A percentile compares a stretch with the other conserved stretches of the same genome.
These are phyloP conservation scores for Huntiella omanensis DNA, from an alignment of 2,329 filamentous ascomycete species.

Conservation along the genomic window DNA sequence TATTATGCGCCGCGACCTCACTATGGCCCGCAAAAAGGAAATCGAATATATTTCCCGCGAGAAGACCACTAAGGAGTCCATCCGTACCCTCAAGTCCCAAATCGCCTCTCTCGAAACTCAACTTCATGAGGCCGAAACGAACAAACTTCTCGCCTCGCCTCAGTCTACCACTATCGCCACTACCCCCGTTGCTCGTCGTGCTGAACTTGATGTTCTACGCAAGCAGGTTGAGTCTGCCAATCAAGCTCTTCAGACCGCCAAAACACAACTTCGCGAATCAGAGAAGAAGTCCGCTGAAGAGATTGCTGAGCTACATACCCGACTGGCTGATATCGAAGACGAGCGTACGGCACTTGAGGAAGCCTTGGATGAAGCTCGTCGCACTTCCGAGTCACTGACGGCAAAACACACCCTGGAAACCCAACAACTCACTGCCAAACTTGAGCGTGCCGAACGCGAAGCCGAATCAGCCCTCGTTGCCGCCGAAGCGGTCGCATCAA, in stretches of 20 bases:
- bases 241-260: constrained; percentile 37
- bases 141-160: constrained; percentile 18
- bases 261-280: constrained; percentile 29
- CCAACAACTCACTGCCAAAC: constrained; percentile 27
- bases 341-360: constrained; percentile 39
- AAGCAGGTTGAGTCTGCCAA: constrained; percentile 42
- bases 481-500: constrained; percentile 16
- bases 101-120: constrained; percentile 49
- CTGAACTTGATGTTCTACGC: constrained; percentile 39
- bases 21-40: constrained; percentile 46
- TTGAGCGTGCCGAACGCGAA: constrained; percentile 32
- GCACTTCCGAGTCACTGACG: constrained; percentile 29
- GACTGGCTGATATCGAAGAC: constrained; percentile 38
- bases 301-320: constrained; percentile 30
- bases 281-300: constrained; percentile 26
- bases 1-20: constrained; percentile 41
- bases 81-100: constrained; percentile 44
- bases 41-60: constrained; percentile 47
- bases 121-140: constrained; percentile 43
- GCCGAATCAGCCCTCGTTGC: constrained; percentile 20
- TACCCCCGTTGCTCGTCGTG: constrained; percentile 31
- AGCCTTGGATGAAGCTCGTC: constrained; percentile 35
- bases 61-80: constrained; percentile 38
- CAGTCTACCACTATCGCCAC: constrained; percentile 15
- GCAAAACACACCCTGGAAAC: constrained; percentile 25